Evolutionary conservation across 83 land plant genomes (phyloP).

Genomic region (Diphasiastrum complanatum): DNA sequence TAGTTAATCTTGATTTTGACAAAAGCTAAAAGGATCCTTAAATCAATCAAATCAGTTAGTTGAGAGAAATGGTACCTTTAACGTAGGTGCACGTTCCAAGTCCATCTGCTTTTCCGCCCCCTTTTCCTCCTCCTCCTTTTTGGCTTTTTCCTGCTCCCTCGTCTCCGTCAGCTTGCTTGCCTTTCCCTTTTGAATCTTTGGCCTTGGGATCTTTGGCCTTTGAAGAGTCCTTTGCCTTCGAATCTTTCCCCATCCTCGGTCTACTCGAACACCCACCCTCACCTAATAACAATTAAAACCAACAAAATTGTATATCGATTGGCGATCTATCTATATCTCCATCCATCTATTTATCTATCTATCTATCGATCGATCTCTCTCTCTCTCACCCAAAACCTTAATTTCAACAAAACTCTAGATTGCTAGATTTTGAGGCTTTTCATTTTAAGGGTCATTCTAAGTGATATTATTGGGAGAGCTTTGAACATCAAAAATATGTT

Average conservation of each 20-base stretch:
- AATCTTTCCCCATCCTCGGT: constrained; percentile 97
- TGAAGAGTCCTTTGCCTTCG: constrained; percentile 60
- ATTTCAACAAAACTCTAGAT: too few relatives aligned
- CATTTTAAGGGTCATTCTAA: too few relatives aligned
- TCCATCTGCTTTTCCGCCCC: constrained; percentile 49
- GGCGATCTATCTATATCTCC: too few relatives aligned
- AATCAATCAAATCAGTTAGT: not conserved
- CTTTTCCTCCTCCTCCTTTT: constrained; percentile 20
- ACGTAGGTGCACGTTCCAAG: constrained; percentile 98
- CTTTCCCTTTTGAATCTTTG: constrained; percentile 80
- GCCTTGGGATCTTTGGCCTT: constrained; percentile 44
- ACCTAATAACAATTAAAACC: too few relatives aligned
- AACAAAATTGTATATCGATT: too few relatives aligned
- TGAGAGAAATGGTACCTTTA: constrained; percentile 50
- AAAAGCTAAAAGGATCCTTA: not conserved
- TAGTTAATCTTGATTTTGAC: not conserved
- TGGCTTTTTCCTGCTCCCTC: not conserved
- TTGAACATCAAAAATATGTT: too few relatives aligned
- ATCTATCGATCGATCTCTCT: too few relatives aligned
- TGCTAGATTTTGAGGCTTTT: too few relatives aligned
- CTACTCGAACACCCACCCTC: too few relatives aligned
- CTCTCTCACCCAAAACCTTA: too few relatives aligned
- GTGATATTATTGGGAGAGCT: too few relatives aligned
- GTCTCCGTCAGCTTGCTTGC: constrained; percentile 34
- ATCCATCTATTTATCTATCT: too few relatives aligned